A percentile compares a stretch with the other conserved stretches of the same genome.
These are phyloP conservation scores for Fusarium annulatum DNA, from an alignment of 2,329 filamentous ascomycete genomes.

Conservation along the genomic window DNA sequence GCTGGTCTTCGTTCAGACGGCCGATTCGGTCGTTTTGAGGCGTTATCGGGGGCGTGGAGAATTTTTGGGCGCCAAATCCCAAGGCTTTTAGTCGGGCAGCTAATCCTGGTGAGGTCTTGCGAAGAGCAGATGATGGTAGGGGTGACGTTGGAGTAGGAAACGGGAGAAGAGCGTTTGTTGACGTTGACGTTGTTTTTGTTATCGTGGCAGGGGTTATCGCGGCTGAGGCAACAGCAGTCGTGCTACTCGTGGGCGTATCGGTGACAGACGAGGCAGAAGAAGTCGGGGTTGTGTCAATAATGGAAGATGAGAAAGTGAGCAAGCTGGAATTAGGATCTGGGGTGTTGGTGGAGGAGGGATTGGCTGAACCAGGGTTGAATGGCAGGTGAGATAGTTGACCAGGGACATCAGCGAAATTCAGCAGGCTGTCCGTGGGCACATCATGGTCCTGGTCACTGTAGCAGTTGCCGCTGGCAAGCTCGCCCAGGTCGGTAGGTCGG, in stretches of 20 bases:
- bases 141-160: slow-evolving; percentile 40
- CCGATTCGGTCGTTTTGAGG: slow-evolving; percentile 64
- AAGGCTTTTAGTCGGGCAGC: slow-evolving; percentile 73
- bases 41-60: slow-evolving; percentile 44
- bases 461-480: slow-evolving; percentile 30
- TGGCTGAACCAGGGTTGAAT: slow-evolving; percentile 45
- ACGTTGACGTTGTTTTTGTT: slow-evolving; percentile 41
- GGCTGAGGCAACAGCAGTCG: slow-evolving; percentile 36
- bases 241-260: slow-evolving; percentile 19
- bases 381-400: slow-evolving; percentile 43
- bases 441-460: slow-evolving; percentile 43
- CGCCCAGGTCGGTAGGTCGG: slow-evolving; percentile 34
- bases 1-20: slow-evolving; percentile 76
- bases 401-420: slow-evolving; percentile 47
- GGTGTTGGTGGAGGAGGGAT: slow-evolving; percentile 41
- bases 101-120: slow-evolving; percentile 72
- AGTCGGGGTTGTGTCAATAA: slow-evolving; percentile 39
- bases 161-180: slow-evolving; percentile 39
- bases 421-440: slow-evolving; percentile 39
- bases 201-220: slow-evolving; percentile 33
- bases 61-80: slow-evolving; percentile 64
- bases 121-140: slow-evolving; percentile 49
- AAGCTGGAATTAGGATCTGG: slow-evolving; percentile 42
- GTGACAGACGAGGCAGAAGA: slow-evolving; percentile 28
- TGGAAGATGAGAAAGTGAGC: slow-evolving; percentile 35